Base-by-base conservation (phyloP, 805 yeast species). In the Metschnikowia baotianmanensis region DNA sequence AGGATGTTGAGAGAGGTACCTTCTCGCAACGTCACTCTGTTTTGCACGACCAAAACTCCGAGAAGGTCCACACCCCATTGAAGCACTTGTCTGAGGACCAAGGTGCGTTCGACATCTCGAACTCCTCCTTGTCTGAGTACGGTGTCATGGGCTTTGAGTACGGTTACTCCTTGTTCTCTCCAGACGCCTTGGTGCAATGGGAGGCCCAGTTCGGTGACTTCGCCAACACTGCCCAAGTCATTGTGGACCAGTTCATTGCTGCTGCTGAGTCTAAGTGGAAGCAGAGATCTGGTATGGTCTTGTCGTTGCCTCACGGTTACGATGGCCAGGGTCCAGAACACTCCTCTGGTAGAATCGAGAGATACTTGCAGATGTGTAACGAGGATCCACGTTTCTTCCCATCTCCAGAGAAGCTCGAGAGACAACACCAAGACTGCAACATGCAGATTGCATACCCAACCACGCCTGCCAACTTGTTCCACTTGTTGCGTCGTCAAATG, bases 301-400 rank as follows among this genome's bases (percentile, higher is more conserved):
- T 93, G 55, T 87, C 97, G 3, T 77, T 93, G 69, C 99, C 99
- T 43, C 99, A 93, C 65, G 99, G 99, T 73, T 93, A 90, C 67
- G 99, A 93, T 65, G 99, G 99, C 53, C 99, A 93, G 75, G 99
- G 99, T 59, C 98, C 99, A 52, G 99, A 93, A 75, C 99, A 93
- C 72, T 93, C 99, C 20, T 86, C 96, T 42, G 98, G 96, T 59
- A 84, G 98, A 78, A 69, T 93, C 40, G 99, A 93, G 75, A 83
- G 99, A 75, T 93, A 89, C 73, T 77, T 93, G 68, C 96, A 87
- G 74, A 71, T 93, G 62, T 84, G 96, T 61, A 90, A 90, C 64
- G 99, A 93, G 73, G 99, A 93, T 67, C 88, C 87, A 58, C 85
- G 98, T 71, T 70, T 61, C 57, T 93, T 87, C 96, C 99, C 99